Base-by-base conservation (phyloP, 352 stramenopile genomes). In the Plasmopara halstedii region DNA sequence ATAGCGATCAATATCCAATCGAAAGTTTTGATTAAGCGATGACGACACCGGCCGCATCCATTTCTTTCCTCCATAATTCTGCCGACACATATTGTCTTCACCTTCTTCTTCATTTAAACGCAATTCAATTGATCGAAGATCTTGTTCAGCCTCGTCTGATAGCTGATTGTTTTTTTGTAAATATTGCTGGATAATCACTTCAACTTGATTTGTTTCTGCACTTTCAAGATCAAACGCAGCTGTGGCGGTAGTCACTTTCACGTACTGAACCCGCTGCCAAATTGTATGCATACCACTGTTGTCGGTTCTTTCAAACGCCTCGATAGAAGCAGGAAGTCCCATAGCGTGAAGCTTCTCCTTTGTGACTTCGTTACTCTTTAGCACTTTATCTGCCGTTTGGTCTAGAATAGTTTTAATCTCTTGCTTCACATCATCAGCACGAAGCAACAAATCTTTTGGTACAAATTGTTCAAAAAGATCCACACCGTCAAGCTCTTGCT, bases 381-480 rank as follows among this genome's bases (percentile, higher is more conserved):
- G 62, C 7, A 84, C 73, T 6, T 67, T 65, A 31, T 71, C 58
- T 1, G 58, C 60, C 27, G 69, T 69, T 22, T 56, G 22, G 17
- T 58, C 46, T 18, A 91, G 38, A 42, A 89, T 50, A 21, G 36
- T 22, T 21, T 70, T 46, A 25, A 85, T 65, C 4, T 73, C 73
- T 22, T 78, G 58, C 34, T 83, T 82, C 1, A 67, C 67, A 0
- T 53, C 50, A 14, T 74, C 56, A 38, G 68, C 72, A 27, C 62
- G 68, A 14, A 70, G 42, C 5, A 83, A 50, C 27, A 90, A 42
- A 22, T 57, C 67, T 2, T 73, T 80, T 0, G 78, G 66, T 14
- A 90, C 70, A 42, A 86, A 85, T 20, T 70, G 62, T 26, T 80
- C 70, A 49, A 91, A 91, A 1, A 91, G 36, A 42, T 91, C 80